These are phyloP conservation scores for Candida stauntonica DNA, from an alignment of 805 yeast species.

Conservation along the genomic window DNA sequence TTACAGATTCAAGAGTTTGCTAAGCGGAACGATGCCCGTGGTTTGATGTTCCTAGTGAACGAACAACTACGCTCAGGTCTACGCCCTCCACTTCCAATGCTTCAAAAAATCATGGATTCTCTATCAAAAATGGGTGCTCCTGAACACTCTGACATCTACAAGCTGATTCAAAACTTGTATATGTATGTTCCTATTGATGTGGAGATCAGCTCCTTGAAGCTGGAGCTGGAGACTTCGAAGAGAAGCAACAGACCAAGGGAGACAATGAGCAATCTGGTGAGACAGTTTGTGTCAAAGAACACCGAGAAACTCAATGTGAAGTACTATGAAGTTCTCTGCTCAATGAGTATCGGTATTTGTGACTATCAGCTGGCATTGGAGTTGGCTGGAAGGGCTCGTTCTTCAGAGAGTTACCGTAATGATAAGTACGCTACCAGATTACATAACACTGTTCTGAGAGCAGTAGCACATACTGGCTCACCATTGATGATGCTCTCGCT, in stretches of 20 bases:
- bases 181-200: constrained; percentile 12
- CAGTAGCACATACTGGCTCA: constrained; percentile 3
- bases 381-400: constrained; percentile 13
- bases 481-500: constrained; percentile 5
- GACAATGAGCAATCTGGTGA: background rate
- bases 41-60: constrained; percentile 10
- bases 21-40: constrained; percentile 3
- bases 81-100: constrained; percentile 15
- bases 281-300: constrained; percentile 9
- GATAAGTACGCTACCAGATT: constrained; percentile 5
- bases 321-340: constrained; percentile 12
- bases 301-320: constrained; percentile 1
- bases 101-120: constrained; percentile 8
- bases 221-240: constrained; percentile 1
- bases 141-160: constrained; percentile 11
- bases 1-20: constrained; percentile 1
- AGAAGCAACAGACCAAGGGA: background rate
- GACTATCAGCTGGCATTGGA: constrained; percentile 9
- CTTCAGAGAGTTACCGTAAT: constrained; percentile 3
- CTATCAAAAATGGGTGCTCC: constrained; percentile 14
- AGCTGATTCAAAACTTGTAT: constrained; percentile 13
- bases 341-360: constrained; percentile 5
- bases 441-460: constrained; percentile 8
- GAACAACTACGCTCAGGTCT: constrained; percentile 18
- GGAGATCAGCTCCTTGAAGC: constrained; percentile 12